phyloP scores from a whole-genome alignment of 2,329 filamentous ascomycete genomes.

The Penicillium thymicola region DNA sequence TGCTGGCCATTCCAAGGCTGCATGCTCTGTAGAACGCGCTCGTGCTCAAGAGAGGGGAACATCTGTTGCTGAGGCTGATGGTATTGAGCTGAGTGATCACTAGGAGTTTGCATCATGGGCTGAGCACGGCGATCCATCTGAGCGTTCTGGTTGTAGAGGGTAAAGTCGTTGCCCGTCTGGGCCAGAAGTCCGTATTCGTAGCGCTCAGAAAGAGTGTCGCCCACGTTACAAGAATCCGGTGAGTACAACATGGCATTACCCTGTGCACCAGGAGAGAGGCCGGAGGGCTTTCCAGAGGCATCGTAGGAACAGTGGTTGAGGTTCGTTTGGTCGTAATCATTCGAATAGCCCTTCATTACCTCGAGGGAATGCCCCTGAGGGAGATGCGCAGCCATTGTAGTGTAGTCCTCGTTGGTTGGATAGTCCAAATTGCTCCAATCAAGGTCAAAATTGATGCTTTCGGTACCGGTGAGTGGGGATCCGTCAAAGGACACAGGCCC shows the following conservation, averaged over 20 bases:
- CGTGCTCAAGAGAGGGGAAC: constrained; percentile 21
- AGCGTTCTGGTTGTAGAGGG: constrained; percentile 22
- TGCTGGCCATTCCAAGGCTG: constrained; percentile 16
- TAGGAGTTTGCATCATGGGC: constrained; percentile 3
- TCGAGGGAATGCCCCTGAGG: constrained; percentile 8
- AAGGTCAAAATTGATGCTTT: constrained; percentile 21
- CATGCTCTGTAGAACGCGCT: constrained; percentile 11
- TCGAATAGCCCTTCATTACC: constrained; percentile 16
- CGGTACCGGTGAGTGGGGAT: constrained; percentile 23
- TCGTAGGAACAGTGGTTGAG: constrained; percentile 12
- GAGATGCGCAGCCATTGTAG: constrained; percentile 22
- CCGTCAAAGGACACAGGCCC: constrained; percentile 18
- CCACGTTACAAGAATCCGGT: constrained; percentile 21
- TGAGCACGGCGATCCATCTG: constrained; percentile 2
- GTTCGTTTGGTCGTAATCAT: constrained; percentile 16
- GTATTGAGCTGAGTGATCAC: constrained; percentile 10
- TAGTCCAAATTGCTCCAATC: constrained; percentile 27
- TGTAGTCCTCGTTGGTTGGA: constrained; percentile 24
- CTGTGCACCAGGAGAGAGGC: constrained; percentile 27
- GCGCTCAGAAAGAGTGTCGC: constrained; percentile 23
- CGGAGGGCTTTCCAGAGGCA: constrained; percentile 14
- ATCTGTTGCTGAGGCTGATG: constrained; percentile 15
- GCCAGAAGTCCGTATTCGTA: constrained; percentile 14
- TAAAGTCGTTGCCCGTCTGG: constrained; percentile 26
- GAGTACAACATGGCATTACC: constrained; percentile 32